Percentiles rank a stretch among this genome's conserved stretches.
Conservation (phyloP, 2,329 filamentous ascomycete species). For the Fusarium nisikadoi region DNA sequence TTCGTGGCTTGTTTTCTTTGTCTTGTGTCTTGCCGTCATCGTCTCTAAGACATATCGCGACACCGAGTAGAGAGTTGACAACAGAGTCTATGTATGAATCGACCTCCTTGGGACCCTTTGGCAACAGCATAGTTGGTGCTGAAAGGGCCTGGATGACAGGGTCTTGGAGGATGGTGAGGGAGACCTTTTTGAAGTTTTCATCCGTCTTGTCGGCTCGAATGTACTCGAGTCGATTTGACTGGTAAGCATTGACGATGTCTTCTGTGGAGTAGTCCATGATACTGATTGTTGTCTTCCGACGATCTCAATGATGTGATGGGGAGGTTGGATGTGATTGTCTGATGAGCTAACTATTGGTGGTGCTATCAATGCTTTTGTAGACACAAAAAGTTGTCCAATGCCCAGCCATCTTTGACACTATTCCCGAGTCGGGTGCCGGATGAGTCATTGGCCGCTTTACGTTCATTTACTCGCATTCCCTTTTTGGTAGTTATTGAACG, state of each 20-base stretch:
- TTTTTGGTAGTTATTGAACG: neutral
- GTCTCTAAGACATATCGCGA: neutral
- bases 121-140: neutral
- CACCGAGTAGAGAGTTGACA: conserved; percentile 1
- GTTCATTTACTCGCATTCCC: neutral
- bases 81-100: conserved; percentile 10
- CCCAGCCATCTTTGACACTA: conserved; percentile 1
- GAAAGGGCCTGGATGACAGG: conserved; percentile 6
- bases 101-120: neutral
- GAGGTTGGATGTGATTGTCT: too few relatives aligned
- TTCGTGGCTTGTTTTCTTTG: neutral
- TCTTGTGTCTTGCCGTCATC: neutral
- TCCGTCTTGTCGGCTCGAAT: conserved; percentile 6
- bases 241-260: conserved; percentile 5
- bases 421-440: neutral
- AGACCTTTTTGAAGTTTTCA: neutral
- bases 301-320: neutral
- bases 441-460: conserved; percentile 13
- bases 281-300: too few relatives aligned
- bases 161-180: neutral
- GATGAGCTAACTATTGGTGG: neutral
- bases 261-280: conserved; percentile 15
- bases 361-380: neutral
- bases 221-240: conserved; percentile 1
- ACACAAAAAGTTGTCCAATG: neutral